Conservation (phyloP, 331 rosid species). For the Arachis monticola region DNA sequence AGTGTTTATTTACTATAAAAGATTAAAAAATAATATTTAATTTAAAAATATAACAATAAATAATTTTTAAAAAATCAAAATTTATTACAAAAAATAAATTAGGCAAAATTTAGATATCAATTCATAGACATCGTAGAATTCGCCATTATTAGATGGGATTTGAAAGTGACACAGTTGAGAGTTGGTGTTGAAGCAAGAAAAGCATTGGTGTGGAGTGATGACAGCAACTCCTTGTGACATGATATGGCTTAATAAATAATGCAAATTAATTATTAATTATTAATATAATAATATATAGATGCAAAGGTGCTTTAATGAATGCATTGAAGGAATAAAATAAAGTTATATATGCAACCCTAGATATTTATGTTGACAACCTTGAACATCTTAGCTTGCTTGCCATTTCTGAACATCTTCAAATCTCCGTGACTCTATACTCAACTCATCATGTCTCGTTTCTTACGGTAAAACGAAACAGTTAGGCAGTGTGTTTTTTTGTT, state of each 20-base stretch:
- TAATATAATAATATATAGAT: background rate
- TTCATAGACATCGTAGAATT: too few relatives aligned
- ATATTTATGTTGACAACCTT: slow-evolving; percentile 32
- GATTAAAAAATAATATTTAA: too few relatives aligned
- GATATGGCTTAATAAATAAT: slow-evolving; percentile 15
- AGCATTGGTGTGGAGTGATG: background rate
- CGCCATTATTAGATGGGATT: background rate
- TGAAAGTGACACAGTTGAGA: background rate
- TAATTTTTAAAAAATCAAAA: too few relatives aligned
- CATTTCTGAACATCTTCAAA: background rate
- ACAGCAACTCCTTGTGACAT: slow-evolving; percentile 18
- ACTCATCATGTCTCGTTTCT: too few relatives aligned
- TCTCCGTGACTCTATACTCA: too few relatives aligned
- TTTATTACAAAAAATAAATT: too few relatives aligned
- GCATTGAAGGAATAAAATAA: slow-evolving; percentile 8
- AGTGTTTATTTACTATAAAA: too few relatives aligned
- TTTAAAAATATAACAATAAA: too few relatives aligned
- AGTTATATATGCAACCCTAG: background rate
- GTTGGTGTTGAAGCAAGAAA: background rate
- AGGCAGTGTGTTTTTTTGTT: too few relatives aligned
- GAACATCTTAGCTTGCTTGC: background rate
- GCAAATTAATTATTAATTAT: too few relatives aligned
- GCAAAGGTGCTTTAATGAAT: slow-evolving; percentile 1
- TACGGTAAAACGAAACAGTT: too few relatives aligned
- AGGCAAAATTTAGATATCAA: too few relatives aligned